These are phyloP conservation scores for Escallonia herrerae DNA, from an alignment of 129 eudicot species.

Conservation along the genomic window DNA sequence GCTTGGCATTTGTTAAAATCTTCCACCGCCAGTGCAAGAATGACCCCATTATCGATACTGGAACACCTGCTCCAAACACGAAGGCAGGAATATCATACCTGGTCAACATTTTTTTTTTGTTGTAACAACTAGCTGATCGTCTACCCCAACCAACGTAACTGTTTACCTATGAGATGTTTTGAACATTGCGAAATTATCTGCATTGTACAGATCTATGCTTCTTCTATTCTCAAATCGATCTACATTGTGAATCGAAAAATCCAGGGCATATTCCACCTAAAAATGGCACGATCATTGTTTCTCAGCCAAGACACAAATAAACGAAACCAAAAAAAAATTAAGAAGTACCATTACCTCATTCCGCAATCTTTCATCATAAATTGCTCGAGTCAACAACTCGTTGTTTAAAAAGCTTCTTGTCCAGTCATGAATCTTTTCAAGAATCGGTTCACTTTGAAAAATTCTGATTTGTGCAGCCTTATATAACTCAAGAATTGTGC, in stretches of 20 bases:
- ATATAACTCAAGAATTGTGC: slow-evolving; percentile 13
- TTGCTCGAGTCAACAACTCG: not conserved
- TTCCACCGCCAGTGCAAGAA: not conserved
- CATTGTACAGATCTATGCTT: no score
- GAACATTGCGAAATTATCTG: no score
- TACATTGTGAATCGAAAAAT: no score
- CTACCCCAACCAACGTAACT: no score
- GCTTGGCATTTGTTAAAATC: not conserved
- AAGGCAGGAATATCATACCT: not conserved
- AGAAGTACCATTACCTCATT: slow-evolving; percentile 8
- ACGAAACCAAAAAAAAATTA: no score
- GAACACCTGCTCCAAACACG: not conserved
- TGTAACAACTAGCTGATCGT: no score
- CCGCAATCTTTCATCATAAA: not conserved
- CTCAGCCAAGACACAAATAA: no score
- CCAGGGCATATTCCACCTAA: no score
- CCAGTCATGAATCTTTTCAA: slow-evolving; percentile 20
- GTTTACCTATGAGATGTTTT: no score
- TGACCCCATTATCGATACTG: not conserved
- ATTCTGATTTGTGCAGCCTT: slow-evolving; percentile 16
- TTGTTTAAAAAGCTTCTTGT: slow-evolving; percentile 8
- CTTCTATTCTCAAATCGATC: no score
- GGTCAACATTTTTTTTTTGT: no score
- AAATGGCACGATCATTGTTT: no score
- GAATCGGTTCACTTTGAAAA: slow-evolving; percentile 4